A percentile compares a stretch with the other conserved stretches of the same genome.
Evolutionary conservation across 441 rosid genomes (phyloP).

Genomic region (Populus hybrid): DNA sequence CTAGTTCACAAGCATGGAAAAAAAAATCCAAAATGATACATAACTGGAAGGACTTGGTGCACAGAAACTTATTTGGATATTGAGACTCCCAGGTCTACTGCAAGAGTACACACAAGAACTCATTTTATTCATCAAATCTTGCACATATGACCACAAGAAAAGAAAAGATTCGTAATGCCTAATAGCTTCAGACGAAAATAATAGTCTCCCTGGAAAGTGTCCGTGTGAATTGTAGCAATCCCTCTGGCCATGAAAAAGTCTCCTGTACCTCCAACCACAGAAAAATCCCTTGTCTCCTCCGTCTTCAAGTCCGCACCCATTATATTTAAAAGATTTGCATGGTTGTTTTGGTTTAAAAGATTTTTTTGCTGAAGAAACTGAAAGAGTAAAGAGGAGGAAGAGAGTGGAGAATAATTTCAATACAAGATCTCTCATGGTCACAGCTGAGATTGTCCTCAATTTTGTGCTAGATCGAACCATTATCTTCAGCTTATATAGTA

Average conservation of each 20-base stretch:
- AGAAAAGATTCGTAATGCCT: neutral
- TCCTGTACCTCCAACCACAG: constrained; percentile 39
- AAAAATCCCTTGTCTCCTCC: constrained; percentile 32
- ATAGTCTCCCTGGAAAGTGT: constrained; percentile 8
- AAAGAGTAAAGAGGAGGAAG: constrained; percentile 15
- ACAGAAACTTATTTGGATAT: neutral
- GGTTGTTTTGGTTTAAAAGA: constrained; percentile 16
- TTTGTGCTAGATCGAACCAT: neutral
- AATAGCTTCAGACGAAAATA: constrained; percentile 37
- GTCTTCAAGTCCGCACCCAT: too few species aligned
- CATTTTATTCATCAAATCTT: neutral
- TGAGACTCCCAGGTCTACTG: neutral
- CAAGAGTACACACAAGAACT: neutral
- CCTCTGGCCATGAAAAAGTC: constrained; percentile 51
- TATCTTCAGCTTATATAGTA: neutral
- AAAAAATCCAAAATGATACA: neutral
- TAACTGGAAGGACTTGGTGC: neutral
- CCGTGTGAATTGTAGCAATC: constrained; percentile 25
- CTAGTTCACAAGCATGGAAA: neutral
- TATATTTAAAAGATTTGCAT: constrained; percentile 10
- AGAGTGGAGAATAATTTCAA: constrained; percentile 5
- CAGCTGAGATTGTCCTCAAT: neutral
- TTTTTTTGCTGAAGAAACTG: neutral
- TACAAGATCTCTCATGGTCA: constrained; percentile 19
- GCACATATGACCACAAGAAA: neutral